These are phyloP conservation scores for Paramyrothecium sp. DNA, from an alignment of 2,329 filamentous ascomycete genomes.

Conservation along the genomic window DNA sequence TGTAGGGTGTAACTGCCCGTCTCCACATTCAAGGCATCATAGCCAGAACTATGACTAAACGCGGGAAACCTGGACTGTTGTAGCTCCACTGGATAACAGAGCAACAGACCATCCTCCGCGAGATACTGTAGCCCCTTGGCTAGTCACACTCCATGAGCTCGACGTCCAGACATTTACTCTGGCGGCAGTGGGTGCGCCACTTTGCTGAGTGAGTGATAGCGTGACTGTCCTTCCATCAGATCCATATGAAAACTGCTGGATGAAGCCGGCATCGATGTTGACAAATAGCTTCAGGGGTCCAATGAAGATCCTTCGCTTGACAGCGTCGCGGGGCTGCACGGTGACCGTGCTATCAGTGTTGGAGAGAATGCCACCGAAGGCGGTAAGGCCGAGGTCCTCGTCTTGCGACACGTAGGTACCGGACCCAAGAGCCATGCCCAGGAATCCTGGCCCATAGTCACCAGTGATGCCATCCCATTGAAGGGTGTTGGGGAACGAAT, in stretches of 20 bases:
- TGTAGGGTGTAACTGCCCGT: too few species aligned
- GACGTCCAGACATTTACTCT: not conserved
- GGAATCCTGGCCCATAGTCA: constrained; percentile 52
- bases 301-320: constrained; percentile 42
- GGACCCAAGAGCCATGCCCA: constrained; percentile 47
- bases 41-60: too few species aligned
- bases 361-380: constrained; percentile 42
- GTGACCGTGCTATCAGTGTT: constrained; percentile 12
- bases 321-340: constrained; percentile 41
- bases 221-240: not conserved
- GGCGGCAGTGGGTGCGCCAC: not conserved
- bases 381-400: constrained; percentile 37
- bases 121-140: not conserved
- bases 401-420: constrained; percentile 46
- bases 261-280: constrained; percentile 38
- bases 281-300: constrained; percentile 38
- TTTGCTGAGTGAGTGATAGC: not conserved
- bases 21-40: too few species aligned
- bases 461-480: constrained; percentile 53
- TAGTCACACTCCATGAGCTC: not conserved
- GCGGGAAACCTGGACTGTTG: not conserved
- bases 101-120: not conserved
- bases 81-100: not conserved
- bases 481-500: constrained; percentile 52
- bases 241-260: constrained; percentile 32